Conservation (phyloP, 2,329 filamentous ascomycete genomes). For the Aureobasidium melanogenum region DNA sequence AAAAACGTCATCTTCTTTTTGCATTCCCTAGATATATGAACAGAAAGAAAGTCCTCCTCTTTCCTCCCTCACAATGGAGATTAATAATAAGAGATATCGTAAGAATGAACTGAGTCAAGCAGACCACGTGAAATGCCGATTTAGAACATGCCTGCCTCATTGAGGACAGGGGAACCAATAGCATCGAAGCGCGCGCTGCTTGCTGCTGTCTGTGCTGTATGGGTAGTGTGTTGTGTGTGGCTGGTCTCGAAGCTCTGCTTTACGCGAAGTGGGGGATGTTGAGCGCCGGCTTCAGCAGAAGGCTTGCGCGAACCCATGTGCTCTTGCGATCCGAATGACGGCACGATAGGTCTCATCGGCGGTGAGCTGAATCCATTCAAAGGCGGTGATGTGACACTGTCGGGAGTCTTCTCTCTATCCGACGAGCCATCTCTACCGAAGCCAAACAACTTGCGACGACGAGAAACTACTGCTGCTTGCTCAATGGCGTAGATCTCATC, state of each 20-base stretch:
- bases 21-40: neutral
- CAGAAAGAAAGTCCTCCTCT: neutral
- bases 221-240: neutral
- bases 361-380: constrained; percentile 5
- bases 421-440: constrained; percentile 9
- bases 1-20: neutral
- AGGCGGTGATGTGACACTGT: neutral
- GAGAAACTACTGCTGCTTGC: constrained; percentile 42
- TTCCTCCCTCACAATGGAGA: neutral
- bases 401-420: neutral
- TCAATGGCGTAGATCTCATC: constrained; percentile 24
- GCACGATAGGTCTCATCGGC: neutral
- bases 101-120: neutral
- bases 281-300: neutral
- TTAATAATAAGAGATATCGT: neutral
- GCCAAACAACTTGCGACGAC: constrained; percentile 39
- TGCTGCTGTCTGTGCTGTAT: neutral
- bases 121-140: neutral
- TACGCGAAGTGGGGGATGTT: neutral
- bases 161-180: constrained; percentile 13
- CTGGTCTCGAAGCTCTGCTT: constrained; percentile 3
- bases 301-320: constrained; percentile 1
- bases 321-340: constrained; percentile 3
- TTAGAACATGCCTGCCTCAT: constrained; percentile 16
- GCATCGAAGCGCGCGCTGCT: constrained; percentile 12